A percentile compares a stretch with the other conserved stretches of the same genome.
These are phyloP conservation scores for Alternaria sp. DNA, from an alignment of 2,329 filamentous ascomycete genomes.

Conservation along the genomic window DNA sequence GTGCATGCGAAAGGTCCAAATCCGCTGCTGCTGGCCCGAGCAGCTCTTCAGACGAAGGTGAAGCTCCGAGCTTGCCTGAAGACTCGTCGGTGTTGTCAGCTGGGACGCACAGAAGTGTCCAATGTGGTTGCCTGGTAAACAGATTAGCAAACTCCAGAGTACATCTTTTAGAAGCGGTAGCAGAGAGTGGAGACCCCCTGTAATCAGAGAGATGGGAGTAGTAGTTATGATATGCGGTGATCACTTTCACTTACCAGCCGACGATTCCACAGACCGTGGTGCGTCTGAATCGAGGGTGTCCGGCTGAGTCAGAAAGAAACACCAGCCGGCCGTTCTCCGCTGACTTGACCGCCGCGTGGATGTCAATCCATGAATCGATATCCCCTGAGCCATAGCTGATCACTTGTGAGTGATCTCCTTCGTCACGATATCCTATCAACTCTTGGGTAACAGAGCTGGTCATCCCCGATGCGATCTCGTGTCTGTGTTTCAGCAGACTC, in stretches of 20 bases:
- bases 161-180: neutral
- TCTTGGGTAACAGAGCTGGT: slow-evolving; percentile 96
- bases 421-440: slow-evolving; percentile 77
- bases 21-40: slow-evolving; percentile 63
- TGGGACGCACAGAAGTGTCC: slow-evolving; percentile 86
- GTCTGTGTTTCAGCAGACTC: slow-evolving; percentile 87
- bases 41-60: slow-evolving; percentile 61
- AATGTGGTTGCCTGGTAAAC: slow-evolving; percentile 73
- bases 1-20: slow-evolving; percentile 77
- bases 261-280: slow-evolving; percentile 90
- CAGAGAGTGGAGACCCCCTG: neutral
- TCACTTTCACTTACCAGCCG: slow-evolving; percentile 68
- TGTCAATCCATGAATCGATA: slow-evolving; percentile 92
- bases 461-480: slow-evolving; percentile 89
- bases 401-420: slow-evolving; percentile 54
- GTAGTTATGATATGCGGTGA: neutral
- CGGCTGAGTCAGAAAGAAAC: slow-evolving; percentile 90
- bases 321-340: slow-evolving; percentile 78
- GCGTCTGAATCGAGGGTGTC: slow-evolving; percentile 85
- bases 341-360: slow-evolving; percentile 78
- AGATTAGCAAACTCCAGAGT: slow-evolving; percentile 13
- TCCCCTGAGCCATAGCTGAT: slow-evolving; percentile 88
- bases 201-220: neutral
- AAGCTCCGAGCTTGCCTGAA: slow-evolving; percentile 54
- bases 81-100: slow-evolving; percentile 72